Base-by-base conservation (phyloP, 2,329 filamentous ascomycete species). In the Didymosphaeria variabile region DNA sequence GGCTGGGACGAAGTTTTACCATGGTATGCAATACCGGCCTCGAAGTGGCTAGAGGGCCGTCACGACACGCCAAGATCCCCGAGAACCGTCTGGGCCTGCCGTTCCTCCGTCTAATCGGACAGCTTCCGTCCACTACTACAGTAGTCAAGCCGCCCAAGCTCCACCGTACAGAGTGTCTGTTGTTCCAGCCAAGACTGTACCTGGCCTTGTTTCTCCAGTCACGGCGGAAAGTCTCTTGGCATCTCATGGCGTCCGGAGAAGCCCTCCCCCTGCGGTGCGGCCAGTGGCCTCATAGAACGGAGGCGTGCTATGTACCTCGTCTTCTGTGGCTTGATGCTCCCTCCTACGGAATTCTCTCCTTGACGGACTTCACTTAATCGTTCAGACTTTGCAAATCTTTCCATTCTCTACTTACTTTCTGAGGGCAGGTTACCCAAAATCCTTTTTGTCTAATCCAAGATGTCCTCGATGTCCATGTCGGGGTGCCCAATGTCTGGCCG, bases 401-500 rank as follows among this genome's bases (percentile, higher is more conserved):
- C 29, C 29, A 40, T 61, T 58, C 47, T 54, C 55, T 55, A 46
- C 6, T 50, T 52, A 58, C 49, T 55, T 63, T 50, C 61, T 50
- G 34, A 42, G 53, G 60, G 54, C 58, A 55, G 63, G 60, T 62
- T 62, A 60, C 62, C 62, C 52, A 56, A 62, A 56, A 56, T 55
- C 54, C 45, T 58, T 55, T 46, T 61, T 63, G 55, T 45, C 44
- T 57, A 57, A 57, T 57, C 2, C 40, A 55, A 45, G 42, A 45
- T 44, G 42, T 34, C 40, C 57, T 64, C 58, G 26, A 67, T 66
- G 58, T 61, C 63, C 56, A 55, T 63, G 47, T 67, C 64, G 38
- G 65, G 57, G 46, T 72, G 69, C 46, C 69, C 69, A 44, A 59
- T 69, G 12, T 70, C 69, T 42, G 66, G 67, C 26, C 52, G 59